A percentile compares a stretch with the other conserved stretches of the same genome.
Evolutionary conservation across 192 early-diverging fungal species (phyloP).

Genomic region (Podila minutissima): DNA sequence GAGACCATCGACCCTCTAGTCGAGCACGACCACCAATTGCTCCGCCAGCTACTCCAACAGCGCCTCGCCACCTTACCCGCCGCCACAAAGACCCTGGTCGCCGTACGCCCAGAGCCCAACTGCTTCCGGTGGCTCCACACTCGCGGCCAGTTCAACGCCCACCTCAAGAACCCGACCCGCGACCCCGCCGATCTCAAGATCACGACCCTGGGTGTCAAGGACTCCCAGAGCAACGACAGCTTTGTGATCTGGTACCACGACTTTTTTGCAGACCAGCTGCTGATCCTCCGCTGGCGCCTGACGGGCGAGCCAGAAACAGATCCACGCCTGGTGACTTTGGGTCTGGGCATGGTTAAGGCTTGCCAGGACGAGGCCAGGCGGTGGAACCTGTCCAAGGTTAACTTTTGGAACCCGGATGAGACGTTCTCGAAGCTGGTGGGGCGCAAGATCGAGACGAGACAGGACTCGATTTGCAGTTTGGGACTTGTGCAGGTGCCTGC

Average conservation of each 20-base stretch:
- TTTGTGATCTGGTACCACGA: slow-evolving; percentile 47
- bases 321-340: slow-evolving; percentile 1
- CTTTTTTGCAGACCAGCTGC: slow-evolving; percentile 40
- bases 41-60: slow-evolving; percentile 9
- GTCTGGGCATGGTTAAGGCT: slow-evolving; percentile 18
- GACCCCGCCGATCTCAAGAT: slow-evolving; percentile 13
- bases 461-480: slow-evolving; percentile 29
- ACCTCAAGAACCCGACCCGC: neutral
- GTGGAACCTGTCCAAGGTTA: slow-evolving; percentile 31
- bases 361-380: slow-evolving; percentile 33
- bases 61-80: neutral
- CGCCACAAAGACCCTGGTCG: slow-evolving; percentile 8
- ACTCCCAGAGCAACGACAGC: slow-evolving; percentile 7
- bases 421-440: slow-evolving; percentile 19
- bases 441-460: slow-evolving; percentile 10
- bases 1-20: neutral
- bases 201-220: slow-evolving; percentile 10
- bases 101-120: slow-evolving; percentile 23
- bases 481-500: slow-evolving; percentile 24
- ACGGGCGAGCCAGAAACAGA: neutral
- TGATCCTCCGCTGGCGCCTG: slow-evolving; percentile 42
- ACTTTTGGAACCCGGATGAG: slow-evolving; percentile 25
- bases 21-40: slow-evolving; percentile 12
- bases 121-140: slow-evolving; percentile 33
- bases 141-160: slow-evolving; percentile 31